These are phyloP conservation scores for Flaveria bidentis DNA, from an alignment of 129 eudicot genomes.

Conservation along the genomic window DNA sequence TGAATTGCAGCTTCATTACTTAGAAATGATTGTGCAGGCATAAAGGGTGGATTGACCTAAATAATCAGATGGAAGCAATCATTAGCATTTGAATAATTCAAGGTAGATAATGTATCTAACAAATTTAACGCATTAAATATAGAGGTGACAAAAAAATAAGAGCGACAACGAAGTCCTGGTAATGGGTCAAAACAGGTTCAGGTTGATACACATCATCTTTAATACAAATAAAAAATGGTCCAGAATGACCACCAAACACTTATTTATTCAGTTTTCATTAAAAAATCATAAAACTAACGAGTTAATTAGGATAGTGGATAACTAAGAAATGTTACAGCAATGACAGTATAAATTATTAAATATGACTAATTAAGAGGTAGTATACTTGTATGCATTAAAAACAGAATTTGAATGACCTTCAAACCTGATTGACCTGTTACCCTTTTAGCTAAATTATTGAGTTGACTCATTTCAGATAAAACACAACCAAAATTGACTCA, in stretches of 20 bases:
- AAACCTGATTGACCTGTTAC: conserved; percentile 5
- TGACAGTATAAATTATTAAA: background rate
- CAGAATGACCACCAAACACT: background rate
- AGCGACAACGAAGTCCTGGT: background rate
- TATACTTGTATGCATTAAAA: conserved; percentile 16
- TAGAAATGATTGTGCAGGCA: conserved; percentile 57
- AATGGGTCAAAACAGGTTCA: background rate
- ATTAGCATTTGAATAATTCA: conserved; percentile 11
- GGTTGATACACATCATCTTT: background rate
- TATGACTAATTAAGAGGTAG: background rate
- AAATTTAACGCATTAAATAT: background rate
- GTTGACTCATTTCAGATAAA: background rate
- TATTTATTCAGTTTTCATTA: background rate
- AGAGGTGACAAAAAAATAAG: background rate
- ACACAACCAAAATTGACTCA: background rate
- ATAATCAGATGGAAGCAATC: background rate
- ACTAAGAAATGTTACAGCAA: background rate
- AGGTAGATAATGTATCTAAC: background rate
- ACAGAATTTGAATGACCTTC: background rate
- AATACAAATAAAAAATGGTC: background rate
- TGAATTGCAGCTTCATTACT: conserved; percentile 39
- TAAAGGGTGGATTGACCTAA: conserved; percentile 46
- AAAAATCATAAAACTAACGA: background rate
- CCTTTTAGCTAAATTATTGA: background rate
- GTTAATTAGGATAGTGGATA: background rate